Evolutionary conservation across 169 alveolate genomes (phyloP).

Genomic region (Cyclospora cayetanensis): DNA sequence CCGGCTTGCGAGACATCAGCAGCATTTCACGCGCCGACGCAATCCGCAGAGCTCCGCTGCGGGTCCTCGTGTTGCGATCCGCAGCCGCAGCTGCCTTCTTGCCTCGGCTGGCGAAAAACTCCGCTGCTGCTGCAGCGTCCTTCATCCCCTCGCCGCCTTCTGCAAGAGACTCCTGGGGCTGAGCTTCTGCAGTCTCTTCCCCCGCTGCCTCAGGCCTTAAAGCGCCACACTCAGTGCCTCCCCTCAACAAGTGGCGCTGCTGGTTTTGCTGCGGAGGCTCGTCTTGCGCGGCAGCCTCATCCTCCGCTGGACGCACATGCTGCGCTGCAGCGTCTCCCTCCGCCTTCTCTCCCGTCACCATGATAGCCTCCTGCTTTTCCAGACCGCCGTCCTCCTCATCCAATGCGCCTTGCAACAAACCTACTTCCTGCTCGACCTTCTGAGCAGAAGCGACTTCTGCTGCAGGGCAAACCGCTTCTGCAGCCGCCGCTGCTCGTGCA

Average conservation of each 20-base stretch:
- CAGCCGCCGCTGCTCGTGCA: slow-evolving; percentile 17
- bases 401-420: not conserved
- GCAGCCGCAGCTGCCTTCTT: slow-evolving; percentile 24
- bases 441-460: slow-evolving; percentile 23
- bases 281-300: slow-evolving; percentile 1
- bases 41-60: slow-evolving; percentile 34
- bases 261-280: slow-evolving; percentile 44
- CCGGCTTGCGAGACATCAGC: slow-evolving; percentile 16
- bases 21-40: slow-evolving; percentile 50
- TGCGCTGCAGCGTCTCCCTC: slow-evolving; percentile 38
- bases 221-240: not conserved
- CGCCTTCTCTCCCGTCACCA: not conserved
- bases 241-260: slow-evolving; percentile 3
- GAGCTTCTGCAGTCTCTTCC: not conserved
- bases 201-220: slow-evolving; percentile 10
- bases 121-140: slow-evolving; percentile 23
- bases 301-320: slow-evolving; percentile 29
- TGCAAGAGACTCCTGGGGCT: not conserved
- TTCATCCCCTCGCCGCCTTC: not conserved
- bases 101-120: not conserved
- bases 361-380: not conserved
- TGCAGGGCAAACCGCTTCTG: not conserved
- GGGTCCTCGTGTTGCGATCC: slow-evolving; percentile 58
- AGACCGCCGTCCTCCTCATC: not conserved
- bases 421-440: not conserved